Percentiles rank a stretch among this genome's conserved stretches.
Conservation (phyloP, 768 basidiomycete genomes). For the Panaeolus papilionaceus region DNA sequence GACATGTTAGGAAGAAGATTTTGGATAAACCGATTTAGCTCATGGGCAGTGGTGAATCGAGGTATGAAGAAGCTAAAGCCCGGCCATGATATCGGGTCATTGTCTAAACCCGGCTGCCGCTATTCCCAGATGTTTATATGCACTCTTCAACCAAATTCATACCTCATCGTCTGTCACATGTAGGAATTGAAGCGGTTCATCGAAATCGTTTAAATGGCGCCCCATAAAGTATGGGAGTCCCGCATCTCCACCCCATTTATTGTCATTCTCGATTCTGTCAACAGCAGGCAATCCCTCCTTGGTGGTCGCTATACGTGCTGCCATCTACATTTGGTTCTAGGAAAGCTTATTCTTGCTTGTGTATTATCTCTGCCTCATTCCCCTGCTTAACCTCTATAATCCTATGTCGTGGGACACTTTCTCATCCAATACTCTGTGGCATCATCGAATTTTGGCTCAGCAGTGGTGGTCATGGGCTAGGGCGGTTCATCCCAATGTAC, state of each 20-base stretch:
- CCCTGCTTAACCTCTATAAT: neutral
- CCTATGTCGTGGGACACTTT: slow-evolving; percentile 9
- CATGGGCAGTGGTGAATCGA: slow-evolving; percentile 18
- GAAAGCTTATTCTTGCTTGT: neutral
- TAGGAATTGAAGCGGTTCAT: slow-evolving; percentile 1
- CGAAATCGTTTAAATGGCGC: slow-evolving; percentile 14
- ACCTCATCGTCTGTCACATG: slow-evolving; percentile 12
- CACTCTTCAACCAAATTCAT: slow-evolving; percentile 3
- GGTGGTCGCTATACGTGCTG: neutral
- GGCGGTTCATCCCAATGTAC: neutral
- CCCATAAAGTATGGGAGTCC: neutral
- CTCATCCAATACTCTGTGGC: slow-evolving; percentile 1
- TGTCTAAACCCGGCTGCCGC: slow-evolving; percentile 16
- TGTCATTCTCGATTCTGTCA: neutral
- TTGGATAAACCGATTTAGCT: slow-evolving; percentile 30
- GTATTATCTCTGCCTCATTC: neutral
- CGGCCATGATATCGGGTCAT: slow-evolving; percentile 11
- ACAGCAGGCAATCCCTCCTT: neutral
- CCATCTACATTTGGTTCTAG: neutral
- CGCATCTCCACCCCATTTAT: neutral
- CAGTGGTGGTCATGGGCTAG: neutral
- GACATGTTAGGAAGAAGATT: slow-evolving; percentile 23
- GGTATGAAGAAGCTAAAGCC: slow-evolving; percentile 3
- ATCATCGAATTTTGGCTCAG: neutral
- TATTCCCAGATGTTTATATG: slow-evolving; percentile 20